Base-by-base conservation (phyloP, 2,329 filamentous ascomycete species). In the Pyricularia pennisetigena region DNA sequence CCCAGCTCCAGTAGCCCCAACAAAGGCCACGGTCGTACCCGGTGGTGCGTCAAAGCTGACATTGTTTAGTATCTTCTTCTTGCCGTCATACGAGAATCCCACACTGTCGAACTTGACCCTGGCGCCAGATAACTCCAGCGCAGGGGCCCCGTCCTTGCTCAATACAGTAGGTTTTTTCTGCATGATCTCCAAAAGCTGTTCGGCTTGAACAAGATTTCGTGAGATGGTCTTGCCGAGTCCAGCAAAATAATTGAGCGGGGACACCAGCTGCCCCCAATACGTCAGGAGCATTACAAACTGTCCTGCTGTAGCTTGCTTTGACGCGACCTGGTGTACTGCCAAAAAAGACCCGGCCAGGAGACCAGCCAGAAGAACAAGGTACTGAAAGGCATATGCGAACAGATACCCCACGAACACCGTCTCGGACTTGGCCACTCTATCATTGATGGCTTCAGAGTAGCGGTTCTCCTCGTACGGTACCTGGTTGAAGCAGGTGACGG, bases 201-300 rank as follows among this genome's bases (percentile, higher is more conserved):
- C 84, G 6, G 85, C 85, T 68, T 86, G 81, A 63, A 88, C 84
- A 49, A 88, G 79, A 68, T 86, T 82, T 70, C 82, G 81, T 68
- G 84, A 85, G 70, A 88, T 81, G 65, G 77, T 83, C 73, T 84
- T 85, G 7, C 86, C 85, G 30, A 88, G 77, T 23, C 79, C 78
- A 7, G 85, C 83, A 74, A 93, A 92, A 76, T 90, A 92, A 71
- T 88, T 88, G 67, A 93, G 82, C 2, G 90, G 90, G 1, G 85
- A 84, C 63, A 90, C 89, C 54, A 93, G 81, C 73, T 92, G 90
- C 23, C 85, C 84, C 89, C 91, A 91, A 76, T 92, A 93, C 67
- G 88, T 89, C 69, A 92, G 78, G 20, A 93, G 80, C 78, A 88
- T 86, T 68, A 90, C 87, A 72, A 93, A 92, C 71, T 90, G 83